phyloP scores from a whole-genome alignment of 768 basidiomycete genomes.

The Mycena haematopus region DNA sequence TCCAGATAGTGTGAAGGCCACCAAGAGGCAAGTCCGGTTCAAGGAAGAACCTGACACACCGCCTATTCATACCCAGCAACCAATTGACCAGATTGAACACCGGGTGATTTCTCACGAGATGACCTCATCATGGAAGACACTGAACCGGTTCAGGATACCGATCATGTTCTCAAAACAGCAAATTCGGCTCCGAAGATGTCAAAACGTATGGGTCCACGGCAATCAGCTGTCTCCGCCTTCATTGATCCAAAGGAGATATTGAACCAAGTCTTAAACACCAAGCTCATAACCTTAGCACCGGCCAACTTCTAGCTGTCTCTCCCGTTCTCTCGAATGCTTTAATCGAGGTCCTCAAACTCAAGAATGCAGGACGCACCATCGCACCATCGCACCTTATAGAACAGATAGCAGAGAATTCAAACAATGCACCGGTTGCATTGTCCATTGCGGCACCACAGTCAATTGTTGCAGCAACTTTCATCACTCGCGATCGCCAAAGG shows the following conservation, averaged over 20 bases:
- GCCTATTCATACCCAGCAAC: not conserved
- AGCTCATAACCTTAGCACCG: not conserved
- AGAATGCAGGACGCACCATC: not conserved
- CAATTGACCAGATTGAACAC: not conserved
- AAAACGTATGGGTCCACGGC: not conserved
- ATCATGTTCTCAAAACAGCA: not conserved
- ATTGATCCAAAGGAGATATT: not conserved
- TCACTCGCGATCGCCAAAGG: slow-evolving; percentile 4
- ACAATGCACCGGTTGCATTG: no score
- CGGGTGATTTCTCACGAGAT: slow-evolving; percentile 4
- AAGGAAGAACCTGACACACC: not conserved
- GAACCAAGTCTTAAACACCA: not conserved
- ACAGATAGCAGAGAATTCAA: not conserved
- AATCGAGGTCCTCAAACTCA: not conserved
- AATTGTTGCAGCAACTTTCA: not conserved
- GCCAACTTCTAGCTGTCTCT: not conserved
- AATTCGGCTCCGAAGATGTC: not conserved
- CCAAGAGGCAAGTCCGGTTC: not conserved
- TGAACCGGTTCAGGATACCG: not conserved
- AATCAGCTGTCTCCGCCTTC: not conserved
- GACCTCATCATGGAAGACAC: slow-evolving; percentile 9
- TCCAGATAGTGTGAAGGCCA: not conserved
- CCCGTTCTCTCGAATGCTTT: not conserved
- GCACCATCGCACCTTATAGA: not conserved
- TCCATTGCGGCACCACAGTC: not conserved